A percentile compares a stretch with the other conserved stretches of the same genome.
Evolutionary conservation across 2,329 filamentous ascomycete genomes (phyloP).

Genomic region (Penicillium sp.): DNA sequence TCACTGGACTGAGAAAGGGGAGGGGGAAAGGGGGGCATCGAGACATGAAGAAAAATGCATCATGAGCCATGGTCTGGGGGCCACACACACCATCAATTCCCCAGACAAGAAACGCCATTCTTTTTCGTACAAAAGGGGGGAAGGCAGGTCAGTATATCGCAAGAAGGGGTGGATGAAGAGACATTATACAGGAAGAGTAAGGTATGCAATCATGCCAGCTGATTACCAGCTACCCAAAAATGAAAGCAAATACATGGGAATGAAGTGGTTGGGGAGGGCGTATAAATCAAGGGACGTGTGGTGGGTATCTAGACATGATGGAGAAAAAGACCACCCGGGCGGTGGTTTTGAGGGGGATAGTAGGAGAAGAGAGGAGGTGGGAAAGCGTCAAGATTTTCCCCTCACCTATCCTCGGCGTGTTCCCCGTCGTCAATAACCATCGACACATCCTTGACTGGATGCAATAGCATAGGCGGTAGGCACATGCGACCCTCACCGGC

Average conservation of each 20-base stretch:
- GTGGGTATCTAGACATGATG: conserved; percentile 7
- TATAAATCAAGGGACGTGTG: not conserved
- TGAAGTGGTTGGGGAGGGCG: not conserved
- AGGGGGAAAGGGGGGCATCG: conserved; percentile 1
- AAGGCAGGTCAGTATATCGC: conserved; percentile 6
- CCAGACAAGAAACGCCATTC: conserved; percentile 14
- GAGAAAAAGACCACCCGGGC: not conserved
- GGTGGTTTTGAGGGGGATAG: not conserved
- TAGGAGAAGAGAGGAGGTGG: not conserved
- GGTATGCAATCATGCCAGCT: conserved; percentile 15
- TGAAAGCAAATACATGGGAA: conserved; percentile 6
- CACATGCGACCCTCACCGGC: conserved; percentile 85
- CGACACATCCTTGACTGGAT: conserved; percentile 81
- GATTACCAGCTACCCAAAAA: conserved; percentile 11
- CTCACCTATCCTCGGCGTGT: conserved; percentile 26
- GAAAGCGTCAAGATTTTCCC: not conserved
- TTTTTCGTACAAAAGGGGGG: not conserved
- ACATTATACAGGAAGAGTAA: conserved; percentile 22
- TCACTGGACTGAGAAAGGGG: not conserved
- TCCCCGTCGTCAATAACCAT: conserved; percentile 49
- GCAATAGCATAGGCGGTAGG: conserved; percentile 83
- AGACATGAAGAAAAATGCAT: conserved; percentile 18
- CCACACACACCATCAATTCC: not conserved
- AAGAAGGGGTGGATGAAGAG: conserved; percentile 5
- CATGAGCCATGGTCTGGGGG: conserved; percentile 15